Base-by-base conservation (phyloP, 257 asterid species). In the Penstemon barbatus region DNA sequence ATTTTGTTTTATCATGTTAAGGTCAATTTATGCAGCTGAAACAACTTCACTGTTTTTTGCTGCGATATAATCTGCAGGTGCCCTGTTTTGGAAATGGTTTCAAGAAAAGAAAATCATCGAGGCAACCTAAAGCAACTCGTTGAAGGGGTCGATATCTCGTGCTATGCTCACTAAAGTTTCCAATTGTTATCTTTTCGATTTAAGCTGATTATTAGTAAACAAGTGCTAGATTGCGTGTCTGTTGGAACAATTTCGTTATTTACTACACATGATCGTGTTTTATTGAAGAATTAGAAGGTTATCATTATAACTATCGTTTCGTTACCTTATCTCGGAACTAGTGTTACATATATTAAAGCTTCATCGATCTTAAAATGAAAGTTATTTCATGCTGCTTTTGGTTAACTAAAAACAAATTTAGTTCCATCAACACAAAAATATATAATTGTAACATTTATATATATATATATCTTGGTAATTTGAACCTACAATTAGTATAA, bases 51-150 rank as follows among this genome's bases (percentile, higher is more conserved):
- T 57, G 71, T 60, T 73, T 13, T 2, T 13, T 65, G 65, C 53
- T 77, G 75, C 67, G 43, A 78, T 56, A 69, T 65, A 73, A 44
- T 75, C 1, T 65, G 25, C 81, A 78, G 85, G 83, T 71, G 74
- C 75, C 66, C 53, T 48, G 42, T 58, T 79, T 59, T 74, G 72
- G 81, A 77, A 71, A 71, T 72, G 81, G 80, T 69, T 79, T 81
- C 71, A 71, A 62, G 60, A 68, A 77, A 73, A 61, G 72, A 69
- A 76, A 71, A 59, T 69, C 49, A 73, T 69, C 65, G 6, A 65
- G 48, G 63, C 71, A 62, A 68, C 56, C 62, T 59, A 53, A 65
- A 53, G 5, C 52, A 46, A 57, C 71, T 19, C 40, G 68, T 11
- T 69, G 58, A 78, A 77, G 49, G 52, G 40, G 69, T 61, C 68